A percentile compares a stretch with the other conserved stretches of the same genome.
Conservation (phyloP, 768 basidiomycete genomes). For the Russula griseocarnosa region DNA sequence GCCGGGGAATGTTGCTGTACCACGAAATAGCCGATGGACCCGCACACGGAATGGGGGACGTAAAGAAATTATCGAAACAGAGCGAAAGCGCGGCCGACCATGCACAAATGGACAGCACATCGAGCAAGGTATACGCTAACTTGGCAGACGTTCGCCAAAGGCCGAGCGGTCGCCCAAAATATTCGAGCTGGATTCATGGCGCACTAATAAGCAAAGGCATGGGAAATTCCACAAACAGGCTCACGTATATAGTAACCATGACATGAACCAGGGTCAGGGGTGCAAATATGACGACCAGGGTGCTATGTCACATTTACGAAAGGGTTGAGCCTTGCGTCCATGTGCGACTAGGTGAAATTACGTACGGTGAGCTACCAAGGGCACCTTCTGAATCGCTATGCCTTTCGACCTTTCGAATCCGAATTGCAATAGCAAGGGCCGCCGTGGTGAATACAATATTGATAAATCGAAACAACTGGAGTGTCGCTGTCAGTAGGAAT, state of each 20-base stretch:
- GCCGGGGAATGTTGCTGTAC: constrained; percentile 66
- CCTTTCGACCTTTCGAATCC: constrained; percentile 59
- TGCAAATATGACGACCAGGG: constrained; percentile 81
- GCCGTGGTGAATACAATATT: constrained; percentile 80
- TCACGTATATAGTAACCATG: constrained; percentile 78
- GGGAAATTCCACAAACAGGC: constrained; percentile 32
- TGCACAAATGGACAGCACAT: constrained; percentile 88
- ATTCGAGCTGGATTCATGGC: constrained; percentile 62
- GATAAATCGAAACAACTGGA: constrained; percentile 75
- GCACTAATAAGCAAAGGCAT: constrained; percentile 25
- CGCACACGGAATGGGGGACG: constrained; percentile 76
- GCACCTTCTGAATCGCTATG: constrained; percentile 54
- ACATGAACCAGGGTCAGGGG: constrained; percentile 81
- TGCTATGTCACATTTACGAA: constrained; percentile 41
- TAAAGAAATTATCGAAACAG: constrained; percentile 89
- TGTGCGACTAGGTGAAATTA: constrained; percentile 34
- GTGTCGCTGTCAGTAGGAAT: not conserved
- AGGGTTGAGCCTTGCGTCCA: constrained; percentile 36
- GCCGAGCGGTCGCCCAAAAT: constrained; percentile 89
- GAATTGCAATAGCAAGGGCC: constrained; percentile 75
- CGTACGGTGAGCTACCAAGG: constrained; percentile 64
- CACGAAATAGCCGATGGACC: constrained; percentile 56
- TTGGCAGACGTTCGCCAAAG: constrained; percentile 87
- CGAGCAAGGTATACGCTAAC: constrained; percentile 79
- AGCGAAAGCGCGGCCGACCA: constrained; percentile 89